Percentiles rank a stretch among this genome's conserved stretches.
Evolutionary conservation across 768 basidiomycete genomes (phyloP).

Genomic region (Tricholoma matsutake): DNA sequence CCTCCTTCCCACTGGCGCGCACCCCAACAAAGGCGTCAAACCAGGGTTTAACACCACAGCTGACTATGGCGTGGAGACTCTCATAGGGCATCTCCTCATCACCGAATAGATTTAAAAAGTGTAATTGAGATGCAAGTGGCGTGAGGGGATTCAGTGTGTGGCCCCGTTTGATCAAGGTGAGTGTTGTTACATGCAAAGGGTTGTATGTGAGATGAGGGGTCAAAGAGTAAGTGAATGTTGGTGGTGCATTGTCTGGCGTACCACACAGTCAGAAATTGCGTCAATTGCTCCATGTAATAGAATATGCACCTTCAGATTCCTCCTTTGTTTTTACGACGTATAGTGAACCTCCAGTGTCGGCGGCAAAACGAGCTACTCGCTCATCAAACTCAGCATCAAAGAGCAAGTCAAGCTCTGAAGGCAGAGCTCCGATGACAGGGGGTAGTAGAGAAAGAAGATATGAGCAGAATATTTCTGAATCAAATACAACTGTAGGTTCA

Average conservation of each 20-base stretch:
- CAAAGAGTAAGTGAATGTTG: slow-evolving; percentile 62
- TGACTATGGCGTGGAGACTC: too few relatives aligned
- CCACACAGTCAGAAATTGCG: not conserved
- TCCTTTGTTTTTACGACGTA: slow-evolving; percentile 82
- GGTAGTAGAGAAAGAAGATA: slow-evolving; percentile 76
- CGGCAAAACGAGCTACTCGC: slow-evolving; percentile 69
- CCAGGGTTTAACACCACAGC: not conserved
- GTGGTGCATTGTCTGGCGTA: slow-evolving; percentile 51
- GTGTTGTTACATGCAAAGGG: slow-evolving; percentile 73
- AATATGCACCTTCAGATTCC: slow-evolving; percentile 61
- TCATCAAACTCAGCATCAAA: slow-evolving; percentile 77
- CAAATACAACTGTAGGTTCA: slow-evolving; percentile 45
- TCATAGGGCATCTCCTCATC: slow-evolving; percentile 92
- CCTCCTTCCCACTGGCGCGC: slow-evolving; percentile 5
- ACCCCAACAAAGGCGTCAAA: not conserved
- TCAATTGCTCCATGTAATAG: not conserved
- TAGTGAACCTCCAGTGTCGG: slow-evolving; percentile 70
- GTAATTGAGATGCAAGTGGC: slow-evolving; percentile 84
- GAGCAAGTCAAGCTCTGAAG: slow-evolving; percentile 60
- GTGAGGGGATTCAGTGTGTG: slow-evolving; percentile 77
- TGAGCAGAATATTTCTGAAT: slow-evolving; percentile 62
- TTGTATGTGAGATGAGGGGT: slow-evolving; percentile 78
- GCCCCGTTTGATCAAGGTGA: slow-evolving; percentile 93
- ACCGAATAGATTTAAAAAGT: slow-evolving; percentile 89
- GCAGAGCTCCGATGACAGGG: slow-evolving; percentile 67